Conservation (phyloP, 441 rosid genomes). For the Populus hybrid region DNA sequence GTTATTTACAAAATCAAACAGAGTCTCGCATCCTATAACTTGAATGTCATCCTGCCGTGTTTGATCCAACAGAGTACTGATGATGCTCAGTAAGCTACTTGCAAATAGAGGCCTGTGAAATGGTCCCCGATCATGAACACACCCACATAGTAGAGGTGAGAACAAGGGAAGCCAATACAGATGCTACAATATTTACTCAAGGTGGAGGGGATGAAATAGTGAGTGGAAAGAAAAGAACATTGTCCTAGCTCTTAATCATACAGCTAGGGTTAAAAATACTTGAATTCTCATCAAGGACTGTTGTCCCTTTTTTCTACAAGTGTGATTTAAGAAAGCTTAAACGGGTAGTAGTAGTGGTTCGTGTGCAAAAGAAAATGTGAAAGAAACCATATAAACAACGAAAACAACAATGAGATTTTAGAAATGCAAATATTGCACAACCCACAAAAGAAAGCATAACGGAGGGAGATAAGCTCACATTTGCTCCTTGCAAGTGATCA, state of each 20-base stretch:
- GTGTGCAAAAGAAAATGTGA: neutral
- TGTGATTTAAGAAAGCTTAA: neutral
- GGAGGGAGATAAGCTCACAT: constrained; percentile 56
- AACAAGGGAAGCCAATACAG: neutral
- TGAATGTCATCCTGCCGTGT: constrained; percentile 66
- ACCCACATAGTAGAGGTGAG: neutral
- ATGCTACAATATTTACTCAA: neutral
- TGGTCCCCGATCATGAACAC: constrained; percentile 14
- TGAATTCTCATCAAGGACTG: neutral
- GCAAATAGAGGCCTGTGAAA: constrained; percentile 75
- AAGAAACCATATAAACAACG: neutral
- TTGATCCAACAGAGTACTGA: constrained; percentile 77
- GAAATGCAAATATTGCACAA: neutral
- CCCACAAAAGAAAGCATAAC: neutral
- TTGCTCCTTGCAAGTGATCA: constrained; percentile 85
- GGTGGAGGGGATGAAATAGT: neutral
- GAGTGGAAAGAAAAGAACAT: neutral
- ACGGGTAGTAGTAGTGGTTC: neutral
- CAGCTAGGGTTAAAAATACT: neutral
- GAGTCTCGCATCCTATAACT: constrained; percentile 76
- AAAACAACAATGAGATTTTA: neutral
- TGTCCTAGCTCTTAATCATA: neutral
- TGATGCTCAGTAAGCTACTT: constrained; percentile 70
- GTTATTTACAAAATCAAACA: constrained; percentile 77
- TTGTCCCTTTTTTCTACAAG: neutral